phyloP scores from a whole-genome alignment of 2,329 filamentous ascomycete genomes.

The Aspergillus sp. region DNA sequence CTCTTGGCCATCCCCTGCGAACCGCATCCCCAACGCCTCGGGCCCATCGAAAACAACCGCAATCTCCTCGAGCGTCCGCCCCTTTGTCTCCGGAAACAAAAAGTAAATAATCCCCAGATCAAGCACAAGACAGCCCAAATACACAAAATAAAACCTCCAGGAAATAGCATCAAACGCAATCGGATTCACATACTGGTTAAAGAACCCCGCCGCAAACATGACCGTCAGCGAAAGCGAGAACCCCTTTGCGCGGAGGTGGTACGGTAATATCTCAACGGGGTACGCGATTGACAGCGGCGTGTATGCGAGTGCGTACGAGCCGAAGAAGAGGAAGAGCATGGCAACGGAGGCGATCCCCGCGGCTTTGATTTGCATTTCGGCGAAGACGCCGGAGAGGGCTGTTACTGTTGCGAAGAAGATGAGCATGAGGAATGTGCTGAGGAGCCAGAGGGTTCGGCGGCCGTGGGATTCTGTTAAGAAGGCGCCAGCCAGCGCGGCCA shows the following conservation, averaged over 20 bases:
- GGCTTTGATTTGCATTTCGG: slow-evolving; percentile 5
- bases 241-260: slow-evolving; percentile 27
- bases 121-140: not conserved
- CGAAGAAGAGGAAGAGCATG: slow-evolving; percentile 26
- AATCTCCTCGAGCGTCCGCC: slow-evolving; percentile 6
- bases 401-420: not conserved
- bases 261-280: slow-evolving; percentile 27
- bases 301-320: slow-evolving; percentile 27
- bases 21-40: not conserved
- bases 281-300: slow-evolving; percentile 28
- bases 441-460: not conserved
- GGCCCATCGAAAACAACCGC: slow-evolving; percentile 6
- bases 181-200: slow-evolving; percentile 51
- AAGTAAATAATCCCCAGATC: not conserved
- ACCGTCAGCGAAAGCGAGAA: slow-evolving; percentile 20
- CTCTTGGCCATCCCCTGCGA: no score
- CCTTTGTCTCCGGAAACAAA: slow-evolving; percentile 1
- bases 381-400: slow-evolving; percentile 13
- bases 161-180: slow-evolving; percentile 44
- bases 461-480: not conserved
- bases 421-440: not conserved
- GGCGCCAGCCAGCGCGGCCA: not conserved
- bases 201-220: slow-evolving; percentile 36
- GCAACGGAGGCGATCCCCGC: slow-evolving; percentile 14
- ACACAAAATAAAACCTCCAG: slow-evolving; percentile 41